Evolutionary conservation across 352 stramenopile species (phyloP).

Genomic region (Phytophthora capsici): DNA sequence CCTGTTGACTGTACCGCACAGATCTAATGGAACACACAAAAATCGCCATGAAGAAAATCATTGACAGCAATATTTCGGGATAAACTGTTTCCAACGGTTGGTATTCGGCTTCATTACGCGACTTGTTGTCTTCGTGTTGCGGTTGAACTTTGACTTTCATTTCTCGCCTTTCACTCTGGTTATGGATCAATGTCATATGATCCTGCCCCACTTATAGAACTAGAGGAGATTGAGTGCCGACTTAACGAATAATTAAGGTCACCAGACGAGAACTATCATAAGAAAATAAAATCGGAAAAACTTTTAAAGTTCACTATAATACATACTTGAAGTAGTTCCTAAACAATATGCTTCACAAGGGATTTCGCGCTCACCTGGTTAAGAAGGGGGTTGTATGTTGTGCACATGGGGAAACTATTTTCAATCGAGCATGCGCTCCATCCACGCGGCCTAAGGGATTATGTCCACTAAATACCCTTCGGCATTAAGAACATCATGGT

Average conservation of each 20-base stretch:
- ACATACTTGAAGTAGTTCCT: too few relatives aligned
- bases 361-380: too few relatives aligned
- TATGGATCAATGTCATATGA: conserved; percentile 33
- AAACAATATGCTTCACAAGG: too few relatives aligned
- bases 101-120: not conserved
- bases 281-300: too few relatives aligned
- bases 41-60: conserved; percentile 40
- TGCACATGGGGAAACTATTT: too few relatives aligned
- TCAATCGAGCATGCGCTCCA: too few relatives aligned
- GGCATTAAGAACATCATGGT: too few relatives aligned
- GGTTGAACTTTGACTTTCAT: conserved; percentile 17
- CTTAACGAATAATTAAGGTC: conserved; percentile 37
- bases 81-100: conserved; percentile 31
- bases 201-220: conserved; percentile 51
- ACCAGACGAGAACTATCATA: conserved; percentile 40
- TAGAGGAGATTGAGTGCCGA: conserved; percentile 44
- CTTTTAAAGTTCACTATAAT: too few relatives aligned
- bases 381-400: too few relatives aligned
- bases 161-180: conserved; percentile 24
- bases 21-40: conserved; percentile 42
- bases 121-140: conserved; percentile 10
- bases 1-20: conserved; percentile 24
- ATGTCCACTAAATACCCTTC: too few relatives aligned
- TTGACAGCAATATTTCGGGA: conserved; percentile 28
- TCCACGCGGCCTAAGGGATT: too few relatives aligned